Evolutionary conservation across 768 basidiomycete species (phyloP), one percentile per base, ranked within the genome.

Genomic region (Suillus decipiens): DNA sequence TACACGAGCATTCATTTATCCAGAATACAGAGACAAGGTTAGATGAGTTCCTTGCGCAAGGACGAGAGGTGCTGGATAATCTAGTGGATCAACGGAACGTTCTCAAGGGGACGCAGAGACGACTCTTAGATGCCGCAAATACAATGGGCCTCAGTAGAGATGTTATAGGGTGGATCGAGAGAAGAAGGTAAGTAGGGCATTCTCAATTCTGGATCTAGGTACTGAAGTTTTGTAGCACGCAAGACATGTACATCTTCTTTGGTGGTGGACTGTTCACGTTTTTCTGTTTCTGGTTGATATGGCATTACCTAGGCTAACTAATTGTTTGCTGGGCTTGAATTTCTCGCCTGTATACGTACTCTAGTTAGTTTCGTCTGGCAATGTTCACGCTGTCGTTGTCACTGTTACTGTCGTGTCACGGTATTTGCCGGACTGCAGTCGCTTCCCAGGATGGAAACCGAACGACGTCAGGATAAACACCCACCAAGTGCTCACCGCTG

Each of bases 81-180:
- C 78, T 99, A 42, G 87, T 92, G 51, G 96, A 95, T 73, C 97
- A 99, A 77, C 81, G 94, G 64, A 91, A 91, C 71, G 87, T 99
- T 75, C 80, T 99, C 63, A 99, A 98, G 76, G 96, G 94, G n/a
- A 98, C 97, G 0, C 90, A 93, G 72, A 84, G 87, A 68, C 83
- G 92, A 61, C 76, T 99, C 57, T 76, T 97, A 62, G 90, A 93
- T 72, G 90, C 94, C 48, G 97, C 96, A 54, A 98, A 97, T 75
- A 97, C 95, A 31, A 77, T 99, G 63, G 97, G 97, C 0, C 77
- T 99, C 72, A 95, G 95, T 75, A 83, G 95, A 64, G 86, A 96
- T 72, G 96, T 96, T 39, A 98, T 99, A 75, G 89, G 92, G 8
- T 99, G 96, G 94, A 96, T 99, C 67, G 97, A 99, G 72, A 85